Conservation (phyloP, 1,284 basidiomycete genomes). For the Sphaerobolus stellatus region DNA sequence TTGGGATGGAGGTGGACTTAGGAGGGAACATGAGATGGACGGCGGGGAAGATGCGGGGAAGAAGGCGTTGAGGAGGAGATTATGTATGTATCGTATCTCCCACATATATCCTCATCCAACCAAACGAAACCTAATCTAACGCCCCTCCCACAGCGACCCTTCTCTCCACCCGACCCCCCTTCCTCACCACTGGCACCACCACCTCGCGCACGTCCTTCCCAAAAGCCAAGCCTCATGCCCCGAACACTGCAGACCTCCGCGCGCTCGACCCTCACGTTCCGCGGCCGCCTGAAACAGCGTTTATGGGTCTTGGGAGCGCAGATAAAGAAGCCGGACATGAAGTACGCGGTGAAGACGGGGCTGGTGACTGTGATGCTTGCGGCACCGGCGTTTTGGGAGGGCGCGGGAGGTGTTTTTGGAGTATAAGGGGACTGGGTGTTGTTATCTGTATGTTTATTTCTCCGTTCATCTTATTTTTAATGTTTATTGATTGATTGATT, state of each 20-base stretch:
- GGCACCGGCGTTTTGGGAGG: constrained; percentile 75
- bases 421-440: constrained; percentile 93
- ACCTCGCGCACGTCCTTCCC: no score
- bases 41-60: no score
- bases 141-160: constrained; percentile 50
- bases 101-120: neutral
- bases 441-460: constrained; percentile 86
- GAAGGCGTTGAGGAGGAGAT: constrained; percentile 11
- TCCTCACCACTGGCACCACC: no score
- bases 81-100: constrained; percentile 39
- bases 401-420: constrained; percentile 78
- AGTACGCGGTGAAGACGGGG: constrained; percentile 88
- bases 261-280: constrained; percentile 52
- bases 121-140: neutral
- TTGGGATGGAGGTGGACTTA: no score
- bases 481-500: no score
- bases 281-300: constrained; percentile 61
- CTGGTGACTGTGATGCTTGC: constrained; percentile 80
- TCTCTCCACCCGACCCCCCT: constrained; percentile 55
- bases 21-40: no score
- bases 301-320: constrained; percentile 77
- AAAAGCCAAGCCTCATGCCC: constrained; percentile 76
- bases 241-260: constrained; percentile 81
- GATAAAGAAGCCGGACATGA: constrained; percentile 73
- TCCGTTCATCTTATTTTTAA: neutral